phyloP scores from a whole-genome alignment of 2,329 filamentous ascomycete genomes.

The Alternaria brassicicola region DNA sequence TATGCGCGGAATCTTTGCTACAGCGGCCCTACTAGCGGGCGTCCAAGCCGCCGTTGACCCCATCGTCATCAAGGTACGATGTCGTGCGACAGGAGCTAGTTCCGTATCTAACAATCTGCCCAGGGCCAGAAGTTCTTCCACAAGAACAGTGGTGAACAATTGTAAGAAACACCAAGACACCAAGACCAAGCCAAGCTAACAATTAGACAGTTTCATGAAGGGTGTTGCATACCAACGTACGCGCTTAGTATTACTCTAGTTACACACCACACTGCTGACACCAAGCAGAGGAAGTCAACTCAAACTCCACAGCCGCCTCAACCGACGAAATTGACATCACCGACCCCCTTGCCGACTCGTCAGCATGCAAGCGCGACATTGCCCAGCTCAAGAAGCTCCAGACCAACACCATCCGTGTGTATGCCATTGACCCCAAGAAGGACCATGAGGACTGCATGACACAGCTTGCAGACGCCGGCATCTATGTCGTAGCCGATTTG shows the following conservation, averaged over 20 bases:
- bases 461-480: conserved; percentile 79
- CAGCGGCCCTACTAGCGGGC: conserved; percentile 59
- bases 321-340: conserved; percentile 63
- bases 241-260: conserved; percentile 1
- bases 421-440: conserved; percentile 80
- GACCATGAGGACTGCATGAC: conserved; percentile 87
- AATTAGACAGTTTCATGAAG: conserved; percentile 71
- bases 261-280: conserved; percentile 13
- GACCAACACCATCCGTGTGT: conserved; percentile 90
- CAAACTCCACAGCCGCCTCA: conserved; percentile 60
- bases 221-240: conserved; percentile 89
- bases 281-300: conserved; percentile 62
- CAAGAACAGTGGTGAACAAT: conserved; percentile 77
- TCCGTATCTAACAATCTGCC: conserved; percentile 15
- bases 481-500: conserved; percentile 94
- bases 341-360: conserved; percentile 79
- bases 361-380: conserved; percentile 81
- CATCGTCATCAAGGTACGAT: conserved; percentile 70
- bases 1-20: conserved; percentile 62
- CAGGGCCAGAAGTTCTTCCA: conserved; percentile 89
- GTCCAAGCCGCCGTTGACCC: conserved; percentile 64
- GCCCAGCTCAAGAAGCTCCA: conserved; percentile 77
- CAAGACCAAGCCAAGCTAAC: conserved; percentile 22
- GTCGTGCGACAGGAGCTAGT: conserved; percentile 9
- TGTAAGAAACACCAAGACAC: conserved; percentile 42